Percentiles rank a stretch among this genome's conserved stretches.
phyloP scores from a whole-genome alignment of 2,329 filamentous ascomycete species.

The Pseudocercospora macadamiae region DNA sequence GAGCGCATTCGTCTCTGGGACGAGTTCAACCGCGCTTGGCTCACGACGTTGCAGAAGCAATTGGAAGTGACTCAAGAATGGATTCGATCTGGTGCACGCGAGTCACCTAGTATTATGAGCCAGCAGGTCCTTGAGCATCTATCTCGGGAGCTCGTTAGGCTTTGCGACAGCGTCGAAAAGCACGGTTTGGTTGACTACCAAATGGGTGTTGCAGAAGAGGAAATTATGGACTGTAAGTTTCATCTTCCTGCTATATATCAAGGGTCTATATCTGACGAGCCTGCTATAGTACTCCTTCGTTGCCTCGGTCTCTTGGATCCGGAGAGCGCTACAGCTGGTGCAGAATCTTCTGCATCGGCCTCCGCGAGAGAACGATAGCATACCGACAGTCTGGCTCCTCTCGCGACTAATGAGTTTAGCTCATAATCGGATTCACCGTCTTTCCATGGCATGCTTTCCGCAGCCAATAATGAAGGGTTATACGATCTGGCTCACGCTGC shows the following conservation, averaged over 20 bases:
- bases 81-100: constrained; percentile 60
- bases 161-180: constrained; percentile 85
- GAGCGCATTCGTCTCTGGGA: constrained; percentile 86
- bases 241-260: background rate
- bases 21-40: constrained; percentile 93
- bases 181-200: constrained; percentile 97
- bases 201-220: constrained; percentile 94
- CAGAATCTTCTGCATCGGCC: constrained; percentile 23
- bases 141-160: constrained; percentile 76
- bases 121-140: constrained; percentile 73
- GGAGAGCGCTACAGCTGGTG: constrained; percentile 21
- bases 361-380: constrained; percentile 24
- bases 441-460: background rate
- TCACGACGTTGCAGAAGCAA: constrained; percentile 80
- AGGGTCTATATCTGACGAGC: constrained; percentile 13
- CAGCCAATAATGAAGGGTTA: background rate
- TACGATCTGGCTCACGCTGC: constrained; percentile 1
- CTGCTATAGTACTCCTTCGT: constrained; percentile 27
- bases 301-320: constrained; percentile 29
- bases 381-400: background rate
- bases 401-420: background rate
- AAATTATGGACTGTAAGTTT: constrained; percentile 77
- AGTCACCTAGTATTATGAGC: constrained; percentile 66
- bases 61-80: constrained; percentile 69
- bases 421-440: background rate